Percentiles rank a stretch among this genome's conserved stretches.
These are phyloP conservation scores for Gelatoporia subvermispora DNA, from an alignment of 768 basidiomycete genomes.

Conservation along the genomic window DNA sequence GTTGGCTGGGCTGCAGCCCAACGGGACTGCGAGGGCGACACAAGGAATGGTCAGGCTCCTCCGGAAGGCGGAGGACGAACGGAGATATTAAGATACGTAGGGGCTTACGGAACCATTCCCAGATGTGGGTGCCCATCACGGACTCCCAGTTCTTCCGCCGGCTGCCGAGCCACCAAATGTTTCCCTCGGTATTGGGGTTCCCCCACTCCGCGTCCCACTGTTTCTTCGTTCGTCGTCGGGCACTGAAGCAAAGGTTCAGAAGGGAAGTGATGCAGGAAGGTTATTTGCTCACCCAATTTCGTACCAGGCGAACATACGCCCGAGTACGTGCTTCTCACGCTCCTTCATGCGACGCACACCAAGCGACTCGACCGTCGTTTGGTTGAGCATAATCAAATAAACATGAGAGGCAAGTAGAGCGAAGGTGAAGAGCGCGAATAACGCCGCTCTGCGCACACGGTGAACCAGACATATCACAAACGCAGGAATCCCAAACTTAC, in stretches of 20 bases:
- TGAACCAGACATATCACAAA: background rate
- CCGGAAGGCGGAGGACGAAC: background rate
- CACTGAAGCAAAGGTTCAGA: slow-evolving; percentile 31
- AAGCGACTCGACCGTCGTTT: slow-evolving; percentile 82
- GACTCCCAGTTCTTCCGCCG: slow-evolving; percentile 63
- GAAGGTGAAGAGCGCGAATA: slow-evolving; percentile 70
- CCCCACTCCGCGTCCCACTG: slow-evolving; percentile 86
- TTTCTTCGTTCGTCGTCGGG: slow-evolving; percentile 37
- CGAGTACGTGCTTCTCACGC: slow-evolving; percentile 50
- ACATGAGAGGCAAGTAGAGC: slow-evolving; percentile 56
- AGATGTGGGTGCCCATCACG: slow-evolving; percentile 68
- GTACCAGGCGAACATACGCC: slow-evolving; percentile 48
- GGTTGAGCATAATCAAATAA: slow-evolving; percentile 53
- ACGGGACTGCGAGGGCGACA: slow-evolving; percentile 39
- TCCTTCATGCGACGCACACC: slow-evolving; percentile 53
- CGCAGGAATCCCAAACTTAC: slow-evolving; percentile 40
- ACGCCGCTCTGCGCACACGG: slow-evolving; percentile 43
- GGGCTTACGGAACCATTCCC: slow-evolving; percentile 78
- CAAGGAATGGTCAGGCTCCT: background rate
- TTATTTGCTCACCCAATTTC: slow-evolving; percentile 44
- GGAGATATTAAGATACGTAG: too few species aligned
- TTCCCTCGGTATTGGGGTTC: slow-evolving; percentile 63
- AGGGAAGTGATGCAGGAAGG: background rate
- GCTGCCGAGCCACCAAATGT: slow-evolving; percentile 83
- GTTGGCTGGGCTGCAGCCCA: slow-evolving; percentile 51